Percentiles rank a stretch among this genome's conserved stretches.
Evolutionary conservation across 331 rosid genomes (phyloP).

Genomic region (Phaseolus coccineus): DNA sequence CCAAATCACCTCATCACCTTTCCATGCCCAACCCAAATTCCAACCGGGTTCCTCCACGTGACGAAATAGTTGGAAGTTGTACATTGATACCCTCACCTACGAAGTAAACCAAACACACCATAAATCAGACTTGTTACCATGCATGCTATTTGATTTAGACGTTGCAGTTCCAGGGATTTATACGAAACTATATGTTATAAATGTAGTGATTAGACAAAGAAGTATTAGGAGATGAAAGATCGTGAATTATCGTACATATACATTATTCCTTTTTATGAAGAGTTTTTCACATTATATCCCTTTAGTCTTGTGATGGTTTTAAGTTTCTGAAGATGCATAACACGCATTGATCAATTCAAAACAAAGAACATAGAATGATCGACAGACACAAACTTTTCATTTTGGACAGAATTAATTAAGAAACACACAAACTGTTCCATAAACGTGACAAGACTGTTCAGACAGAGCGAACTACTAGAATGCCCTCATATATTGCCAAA

Average conservation of each 20-base stretch:
- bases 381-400: too few relatives aligned
- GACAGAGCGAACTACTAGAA: not conserved
- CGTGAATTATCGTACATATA: too few relatives aligned
- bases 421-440: not conserved
- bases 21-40: slow-evolving; percentile 78
- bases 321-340: too few relatives aligned
- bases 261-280: too few relatives aligned
- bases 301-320: too few relatives aligned
- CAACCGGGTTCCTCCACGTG: slow-evolving; percentile 81
- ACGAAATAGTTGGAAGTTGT: slow-evolving; percentile 70
- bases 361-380: too few relatives aligned
- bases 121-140: not conserved
- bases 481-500: not conserved
- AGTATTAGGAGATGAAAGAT: too few relatives aligned
- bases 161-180: not conserved
- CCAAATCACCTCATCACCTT: slow-evolving; percentile 75
- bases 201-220: too few relatives aligned
- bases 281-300: too few relatives aligned
- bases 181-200: not conserved
- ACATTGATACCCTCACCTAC: slow-evolving; percentile 68
- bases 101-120: not conserved
- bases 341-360: too few relatives aligned
- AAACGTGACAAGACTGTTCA: not conserved
- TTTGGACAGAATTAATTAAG: too few relatives aligned
- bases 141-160: too few relatives aligned